Conservation (phyloP, 305 asterid species). For the Lippia alba region DNA sequence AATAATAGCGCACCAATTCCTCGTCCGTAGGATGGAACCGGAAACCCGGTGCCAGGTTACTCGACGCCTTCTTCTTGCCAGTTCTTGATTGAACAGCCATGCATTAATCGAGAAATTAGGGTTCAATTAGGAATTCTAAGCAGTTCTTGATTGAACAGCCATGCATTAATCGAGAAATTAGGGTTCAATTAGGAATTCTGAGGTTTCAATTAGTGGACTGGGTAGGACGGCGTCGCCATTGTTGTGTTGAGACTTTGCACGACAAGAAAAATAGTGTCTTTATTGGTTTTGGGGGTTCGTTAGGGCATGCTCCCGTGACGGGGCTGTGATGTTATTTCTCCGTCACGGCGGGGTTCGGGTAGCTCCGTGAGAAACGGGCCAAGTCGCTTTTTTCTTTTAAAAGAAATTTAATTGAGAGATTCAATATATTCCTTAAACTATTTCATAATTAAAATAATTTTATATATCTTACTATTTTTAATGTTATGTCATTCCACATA, state of each 20-base stretch:
- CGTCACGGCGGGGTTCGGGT: background rate
- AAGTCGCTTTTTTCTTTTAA: no score
- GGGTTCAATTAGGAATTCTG: background rate
- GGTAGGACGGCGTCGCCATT: conserved; percentile 23
- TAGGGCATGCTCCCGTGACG: conserved; percentile 19
- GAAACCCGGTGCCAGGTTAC: conserved; percentile 86
- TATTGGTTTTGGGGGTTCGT: background rate
- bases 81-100: conserved; percentile 40
- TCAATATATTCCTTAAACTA: no score
- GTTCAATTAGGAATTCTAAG: no score
- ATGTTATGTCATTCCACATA: no score
- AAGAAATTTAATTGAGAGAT: no score
- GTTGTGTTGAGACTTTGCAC: conserved; percentile 15
- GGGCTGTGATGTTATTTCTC: conserved; percentile 7
- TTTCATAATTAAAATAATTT: no score
- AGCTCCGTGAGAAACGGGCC: background rate
- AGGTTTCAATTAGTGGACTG: conserved; percentile 3
- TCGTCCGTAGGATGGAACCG: conserved; percentile 98
- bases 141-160: conserved; percentile 41
- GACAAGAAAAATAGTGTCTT: background rate
- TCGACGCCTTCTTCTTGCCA: conserved; percentile 43
- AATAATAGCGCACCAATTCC: conserved; percentile 89
- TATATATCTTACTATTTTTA: no score
- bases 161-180: background rate
- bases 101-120: background rate